These are phyloP conservation scores for Dictyostelium citrinum DNA, from an alignment of 78 protist genomes.

Conservation along the genomic window DNA sequence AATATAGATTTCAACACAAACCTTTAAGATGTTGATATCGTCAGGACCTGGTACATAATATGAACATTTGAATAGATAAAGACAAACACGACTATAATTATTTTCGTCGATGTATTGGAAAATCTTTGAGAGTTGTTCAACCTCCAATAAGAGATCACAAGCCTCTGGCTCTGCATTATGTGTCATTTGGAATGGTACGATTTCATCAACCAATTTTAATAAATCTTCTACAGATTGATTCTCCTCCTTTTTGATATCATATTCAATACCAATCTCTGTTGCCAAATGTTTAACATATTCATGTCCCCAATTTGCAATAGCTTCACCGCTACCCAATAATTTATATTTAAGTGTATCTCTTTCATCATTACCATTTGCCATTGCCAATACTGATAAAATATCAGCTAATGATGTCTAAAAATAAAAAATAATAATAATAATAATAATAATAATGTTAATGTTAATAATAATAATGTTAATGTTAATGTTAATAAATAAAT, in stretches of 20 bases:
- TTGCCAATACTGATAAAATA: conserved; percentile 94
- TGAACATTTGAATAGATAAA: conserved; percentile 89
- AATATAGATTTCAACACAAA: conserved; percentile 65
- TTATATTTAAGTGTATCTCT: conserved; percentile 85
- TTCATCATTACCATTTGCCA: conserved; percentile 88
- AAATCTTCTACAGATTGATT: conserved; percentile 56
- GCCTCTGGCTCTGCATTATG: conserved; percentile 97
- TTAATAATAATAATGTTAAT: too few species aligned
- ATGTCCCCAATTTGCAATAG: conserved; percentile 96
- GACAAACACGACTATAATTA: conserved; percentile 87
- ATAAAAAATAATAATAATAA: not conserved
- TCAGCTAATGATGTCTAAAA: conserved; percentile 86
- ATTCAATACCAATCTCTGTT: conserved; percentile 89
- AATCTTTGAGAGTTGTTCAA: conserved; percentile 55
- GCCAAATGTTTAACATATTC: conserved; percentile 92
- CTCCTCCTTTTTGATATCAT: conserved; percentile 47
- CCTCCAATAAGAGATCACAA: conserved; percentile 96
- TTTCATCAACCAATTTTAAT: conserved; percentile 76
- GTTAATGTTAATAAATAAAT: not conserved
- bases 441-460: too few species aligned
- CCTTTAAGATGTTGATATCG: conserved; percentile 65
- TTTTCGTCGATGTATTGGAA: conserved; percentile 76
- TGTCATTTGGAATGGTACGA: conserved; percentile 92
- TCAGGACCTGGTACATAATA: conserved; percentile 92
- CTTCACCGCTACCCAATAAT: conserved; percentile 84